phyloP scores from a whole-genome alignment of 345 rosid genomes.

The Salix udensis region DNA sequence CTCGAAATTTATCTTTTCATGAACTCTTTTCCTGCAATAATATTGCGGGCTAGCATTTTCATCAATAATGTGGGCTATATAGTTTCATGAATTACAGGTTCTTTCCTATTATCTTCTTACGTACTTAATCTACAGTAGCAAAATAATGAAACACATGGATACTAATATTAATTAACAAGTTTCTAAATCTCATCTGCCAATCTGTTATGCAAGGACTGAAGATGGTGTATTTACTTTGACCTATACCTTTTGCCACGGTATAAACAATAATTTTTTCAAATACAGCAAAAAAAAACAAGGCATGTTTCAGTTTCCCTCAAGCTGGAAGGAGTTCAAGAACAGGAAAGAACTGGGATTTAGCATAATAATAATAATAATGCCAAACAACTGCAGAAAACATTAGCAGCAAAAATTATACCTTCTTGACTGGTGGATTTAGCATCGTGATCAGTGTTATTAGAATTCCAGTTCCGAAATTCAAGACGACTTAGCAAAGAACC shows the following conservation, averaged over 20 bases:
- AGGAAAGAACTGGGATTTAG: neutral
- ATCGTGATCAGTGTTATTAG: conserved; percentile 41
- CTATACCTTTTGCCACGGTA: conserved; percentile 23
- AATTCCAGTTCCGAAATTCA: conserved; percentile 58
- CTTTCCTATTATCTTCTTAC: neutral
- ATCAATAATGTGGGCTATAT: neutral
- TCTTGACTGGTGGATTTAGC: conserved; percentile 68
- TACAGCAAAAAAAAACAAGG: neutral
- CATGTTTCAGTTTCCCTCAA: neutral
- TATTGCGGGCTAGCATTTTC: neutral
- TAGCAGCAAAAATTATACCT: conserved; percentile 41
- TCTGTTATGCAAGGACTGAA: neutral
- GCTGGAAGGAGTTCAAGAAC: neutral
- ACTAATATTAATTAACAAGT: neutral
- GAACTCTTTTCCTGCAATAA: neutral
- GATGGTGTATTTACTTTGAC: conserved; percentile 1
- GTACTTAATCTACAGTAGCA: neutral
- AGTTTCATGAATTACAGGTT: neutral
- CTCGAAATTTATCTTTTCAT: neutral
- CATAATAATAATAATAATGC: neutral
- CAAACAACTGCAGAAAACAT: neutral
- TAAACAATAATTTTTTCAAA: conserved; percentile 7
- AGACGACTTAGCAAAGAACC: conserved; percentile 68
- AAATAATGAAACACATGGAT: neutral
- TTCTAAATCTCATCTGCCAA: conserved; percentile 5